phyloP scores from a whole-genome alignment of 208 protist genomes.

The Herpetomonas tarakana region DNA sequence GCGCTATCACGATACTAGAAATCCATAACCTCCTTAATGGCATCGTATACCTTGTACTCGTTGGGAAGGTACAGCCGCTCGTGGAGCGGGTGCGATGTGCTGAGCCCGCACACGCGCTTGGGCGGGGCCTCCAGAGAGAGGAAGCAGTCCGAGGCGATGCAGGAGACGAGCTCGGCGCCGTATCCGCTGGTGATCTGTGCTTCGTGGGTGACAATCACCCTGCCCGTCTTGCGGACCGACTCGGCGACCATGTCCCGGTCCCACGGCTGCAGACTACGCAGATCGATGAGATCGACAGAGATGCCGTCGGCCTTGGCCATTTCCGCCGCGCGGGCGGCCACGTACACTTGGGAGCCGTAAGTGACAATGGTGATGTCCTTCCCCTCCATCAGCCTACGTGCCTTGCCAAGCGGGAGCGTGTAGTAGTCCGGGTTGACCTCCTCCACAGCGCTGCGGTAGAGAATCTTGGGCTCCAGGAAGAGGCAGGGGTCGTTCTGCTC shows the following conservation, averaged over 20 bases:
- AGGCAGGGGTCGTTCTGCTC: slow-evolving; percentile 93
- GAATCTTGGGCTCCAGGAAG: slow-evolving; percentile 97
- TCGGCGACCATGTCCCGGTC: slow-evolving; percentile 92
- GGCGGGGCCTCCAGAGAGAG: slow-evolving; percentile 95
- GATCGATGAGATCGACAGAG: slow-evolving; percentile 95
- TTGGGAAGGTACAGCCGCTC: slow-evolving; percentile 96
- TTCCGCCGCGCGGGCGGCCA: slow-evolving; percentile 66
- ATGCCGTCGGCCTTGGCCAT: slow-evolving; percentile 86
- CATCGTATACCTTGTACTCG: slow-evolving; percentile 84
- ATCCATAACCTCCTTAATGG: slow-evolving; percentile 42
- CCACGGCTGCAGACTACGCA: slow-evolving; percentile 94
- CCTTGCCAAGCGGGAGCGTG: slow-evolving; percentile 93
- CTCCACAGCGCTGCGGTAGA: slow-evolving; percentile 92
- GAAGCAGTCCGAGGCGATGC: slow-evolving; percentile 93
- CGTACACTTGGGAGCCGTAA: slow-evolving; percentile 89
- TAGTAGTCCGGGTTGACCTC: slow-evolving; percentile 94
- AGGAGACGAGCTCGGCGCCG: slow-evolving; percentile 92
- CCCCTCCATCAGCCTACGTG: slow-evolving; percentile 84
- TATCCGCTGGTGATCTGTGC: slow-evolving; percentile 94
- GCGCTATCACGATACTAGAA: too few species aligned
- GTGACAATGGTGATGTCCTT: slow-evolving; percentile 96
- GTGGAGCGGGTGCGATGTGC: slow-evolving; percentile 96
- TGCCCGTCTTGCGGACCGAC: slow-evolving; percentile 93
- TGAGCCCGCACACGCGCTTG: slow-evolving; percentile 95
- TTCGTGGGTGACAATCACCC: slow-evolving; percentile 93